Conservation (phyloP, 2,329 filamentous ascomycete species). For the Curvularia spicifera region DNA sequence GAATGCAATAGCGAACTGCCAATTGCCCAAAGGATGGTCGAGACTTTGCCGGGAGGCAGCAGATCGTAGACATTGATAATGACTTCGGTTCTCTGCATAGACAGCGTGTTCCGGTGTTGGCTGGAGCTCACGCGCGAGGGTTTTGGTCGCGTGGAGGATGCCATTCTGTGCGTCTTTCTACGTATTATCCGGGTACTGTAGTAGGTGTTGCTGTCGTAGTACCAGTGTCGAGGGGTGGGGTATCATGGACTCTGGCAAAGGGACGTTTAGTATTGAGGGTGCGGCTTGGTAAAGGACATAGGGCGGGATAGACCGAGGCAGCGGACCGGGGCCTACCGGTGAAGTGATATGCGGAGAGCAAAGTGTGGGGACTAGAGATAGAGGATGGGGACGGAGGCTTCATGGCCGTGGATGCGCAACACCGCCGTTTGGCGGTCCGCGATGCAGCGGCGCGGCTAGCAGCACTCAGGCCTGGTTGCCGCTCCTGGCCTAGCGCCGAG, state of each 20-base stretch:
- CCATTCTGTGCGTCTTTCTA: slow-evolving; percentile 28
- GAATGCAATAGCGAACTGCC: slow-evolving; percentile 81
- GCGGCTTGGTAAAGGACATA: slow-evolving; percentile 8
- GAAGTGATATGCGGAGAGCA: slow-evolving; percentile 18
- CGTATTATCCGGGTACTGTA: slow-evolving; percentile 8
- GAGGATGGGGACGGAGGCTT: slow-evolving; percentile 15
- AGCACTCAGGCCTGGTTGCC: slow-evolving; percentile 19
- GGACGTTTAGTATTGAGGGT: slow-evolving; percentile 7
- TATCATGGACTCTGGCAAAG: slow-evolving; percentile 19
- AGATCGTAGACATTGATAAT: slow-evolving; percentile 80
- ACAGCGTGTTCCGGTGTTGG: slow-evolving; percentile 69
- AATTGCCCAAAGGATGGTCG: slow-evolving; percentile 78
- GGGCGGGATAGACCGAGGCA: slow-evolving; percentile 14
- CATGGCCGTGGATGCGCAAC: slow-evolving; percentile 4
- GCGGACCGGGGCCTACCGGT: slow-evolving; percentile 30
- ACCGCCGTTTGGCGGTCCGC: slow-evolving; percentile 8
- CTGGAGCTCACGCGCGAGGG: slow-evolving; percentile 51
- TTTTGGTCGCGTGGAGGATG: slow-evolving; percentile 41
- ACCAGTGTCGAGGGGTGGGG: slow-evolving; percentile 20
- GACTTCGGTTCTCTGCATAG: slow-evolving; percentile 74
- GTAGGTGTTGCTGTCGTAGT: slow-evolving; percentile 14
- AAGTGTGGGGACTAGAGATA: slow-evolving; percentile 11
- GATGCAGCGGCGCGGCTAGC: slow-evolving; percentile 13
- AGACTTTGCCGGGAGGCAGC: slow-evolving; percentile 75
- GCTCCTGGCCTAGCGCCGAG: slow-evolving; percentile 14